Percentiles rank a stretch among this genome's conserved stretches.
phyloP scores from a whole-genome alignment of 306 rosid species.

The Lagenaria siceraria region DNA sequence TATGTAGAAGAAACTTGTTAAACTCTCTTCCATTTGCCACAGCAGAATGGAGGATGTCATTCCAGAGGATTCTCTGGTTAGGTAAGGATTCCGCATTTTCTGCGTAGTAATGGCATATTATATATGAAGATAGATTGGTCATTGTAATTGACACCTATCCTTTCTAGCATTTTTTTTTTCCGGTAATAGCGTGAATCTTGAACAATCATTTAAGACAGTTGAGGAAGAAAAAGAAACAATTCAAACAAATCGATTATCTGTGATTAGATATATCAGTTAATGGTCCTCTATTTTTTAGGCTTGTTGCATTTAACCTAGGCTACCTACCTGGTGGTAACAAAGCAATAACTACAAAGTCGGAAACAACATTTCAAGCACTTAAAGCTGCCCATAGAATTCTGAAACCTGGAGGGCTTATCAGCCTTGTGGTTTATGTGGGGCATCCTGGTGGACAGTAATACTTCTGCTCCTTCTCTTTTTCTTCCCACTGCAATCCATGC shows the following conservation, averaged over 20 bases:
- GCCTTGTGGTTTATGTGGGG: slow-evolving; percentile 75
- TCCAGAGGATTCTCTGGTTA: slow-evolving; percentile 36
- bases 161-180: background rate
- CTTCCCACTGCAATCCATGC: background rate
- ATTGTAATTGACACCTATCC: background rate
- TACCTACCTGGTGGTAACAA: slow-evolving; percentile 93
- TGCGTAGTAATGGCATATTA: background rate
- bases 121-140: background rate
- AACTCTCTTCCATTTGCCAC: slow-evolving; percentile 63
- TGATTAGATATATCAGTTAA: background rate
- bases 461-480: slow-evolving; percentile 8
- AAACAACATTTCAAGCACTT: slow-evolving; percentile 57
- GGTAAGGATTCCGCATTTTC: slow-evolving; percentile 28
- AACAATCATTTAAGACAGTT: background rate
- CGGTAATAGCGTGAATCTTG: background rate
- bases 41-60: slow-evolving; percentile 71
- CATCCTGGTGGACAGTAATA: slow-evolving; percentile 86
- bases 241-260: background rate
- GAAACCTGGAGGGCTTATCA: slow-evolving; percentile 66
- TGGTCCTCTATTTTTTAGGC: slow-evolving; percentile 29
- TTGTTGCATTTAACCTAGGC: slow-evolving; percentile 87
- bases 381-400: slow-evolving; percentile 57
- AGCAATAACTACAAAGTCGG: slow-evolving; percentile 49
- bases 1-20: slow-evolving; percentile 53
- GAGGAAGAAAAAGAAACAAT: background rate